Conservation (phyloP, 2,329 filamentous ascomycete species). For the Diplodia intermedia region DNA sequence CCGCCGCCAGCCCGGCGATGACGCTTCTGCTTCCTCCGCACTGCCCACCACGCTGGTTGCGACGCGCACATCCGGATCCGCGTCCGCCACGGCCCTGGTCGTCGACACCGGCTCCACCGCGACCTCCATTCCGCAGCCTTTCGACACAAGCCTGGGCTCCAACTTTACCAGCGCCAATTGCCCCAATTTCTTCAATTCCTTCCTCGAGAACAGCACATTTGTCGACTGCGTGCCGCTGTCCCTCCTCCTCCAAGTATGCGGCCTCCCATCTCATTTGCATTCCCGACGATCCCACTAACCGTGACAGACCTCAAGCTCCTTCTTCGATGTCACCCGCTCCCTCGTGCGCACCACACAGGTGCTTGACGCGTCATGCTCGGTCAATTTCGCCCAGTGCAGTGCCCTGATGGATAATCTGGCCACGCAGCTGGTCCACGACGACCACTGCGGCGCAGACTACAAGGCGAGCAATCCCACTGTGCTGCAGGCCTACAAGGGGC, state of each 20-base stretch:
- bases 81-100: conserved; percentile 32
- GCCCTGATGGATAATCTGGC: conserved; percentile 70
- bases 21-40: conserved; percentile 24
- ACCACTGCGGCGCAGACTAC: conserved; percentile 77
- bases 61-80: conserved; percentile 16
- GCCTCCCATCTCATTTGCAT: neutral
- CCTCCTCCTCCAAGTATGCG: conserved; percentile 75
- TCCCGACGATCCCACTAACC: conserved; percentile 34
- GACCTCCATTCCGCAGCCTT: conserved; percentile 49
- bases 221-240: conserved; percentile 82
- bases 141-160: conserved; percentile 58
- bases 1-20: conserved; percentile 20
- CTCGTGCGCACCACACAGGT: conserved; percentile 75
- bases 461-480: conserved; percentile 71
- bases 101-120: conserved; percentile 14
- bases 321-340: conserved; percentile 80
- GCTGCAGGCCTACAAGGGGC: conserved; percentile 74
- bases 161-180: conserved; percentile 64
- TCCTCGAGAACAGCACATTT: conserved; percentile 72
- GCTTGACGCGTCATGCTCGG: conserved; percentile 78
- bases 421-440: conserved; percentile 64
- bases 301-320: conserved; percentile 75
- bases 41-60: conserved; percentile 27
- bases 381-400: conserved; percentile 70
- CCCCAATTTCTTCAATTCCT: conserved; percentile 69